Percentiles rank a stretch among this genome's conserved stretches.
phyloP scores from a whole-genome alignment of 148 eudicot genomes.

The Arbutus unedo region DNA sequence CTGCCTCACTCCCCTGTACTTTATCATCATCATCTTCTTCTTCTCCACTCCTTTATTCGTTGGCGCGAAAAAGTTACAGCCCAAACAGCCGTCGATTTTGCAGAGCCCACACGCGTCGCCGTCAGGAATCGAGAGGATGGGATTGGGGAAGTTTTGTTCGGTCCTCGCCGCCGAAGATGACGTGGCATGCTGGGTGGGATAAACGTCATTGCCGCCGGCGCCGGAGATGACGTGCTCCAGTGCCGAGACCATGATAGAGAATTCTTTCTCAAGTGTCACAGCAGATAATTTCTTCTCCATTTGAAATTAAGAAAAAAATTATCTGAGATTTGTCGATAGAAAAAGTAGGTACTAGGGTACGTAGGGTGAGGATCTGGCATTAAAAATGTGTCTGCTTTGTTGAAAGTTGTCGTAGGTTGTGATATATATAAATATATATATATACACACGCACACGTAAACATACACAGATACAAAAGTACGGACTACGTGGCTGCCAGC shows the following conservation, averaged over 20 bases:
- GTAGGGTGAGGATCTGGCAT: no score
- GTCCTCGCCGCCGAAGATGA: background rate
- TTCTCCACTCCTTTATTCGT: conserved; percentile 14
- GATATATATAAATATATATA: no score
- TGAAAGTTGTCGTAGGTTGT: no score
- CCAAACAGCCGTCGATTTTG: conserved; percentile 25
- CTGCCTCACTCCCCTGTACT: conserved; percentile 56
- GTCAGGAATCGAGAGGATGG: background rate
- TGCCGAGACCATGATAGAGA: conserved; percentile 40
- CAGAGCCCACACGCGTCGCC: conserved; percentile 19
- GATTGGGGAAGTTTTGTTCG: background rate
- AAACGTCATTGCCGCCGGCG: conserved; percentile 10
- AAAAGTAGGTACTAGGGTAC: no score
- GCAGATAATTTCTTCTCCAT: background rate
- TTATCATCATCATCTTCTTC: conserved; percentile 25
- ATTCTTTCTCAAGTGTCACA: conserved; percentile 26
- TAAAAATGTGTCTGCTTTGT: no score
- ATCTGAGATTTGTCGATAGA: no score
- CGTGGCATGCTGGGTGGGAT: background rate
- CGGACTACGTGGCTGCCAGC: background rate
- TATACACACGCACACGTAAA: no score
- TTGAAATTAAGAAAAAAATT: background rate
- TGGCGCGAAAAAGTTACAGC: conserved; percentile 26
- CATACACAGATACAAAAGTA: background rate
- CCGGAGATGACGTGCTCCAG: conserved; percentile 39